These are phyloP conservation scores for Narthecium ossifragum DNA, from an alignment of 106 monocot genomes.

Conservation along the genomic window DNA sequence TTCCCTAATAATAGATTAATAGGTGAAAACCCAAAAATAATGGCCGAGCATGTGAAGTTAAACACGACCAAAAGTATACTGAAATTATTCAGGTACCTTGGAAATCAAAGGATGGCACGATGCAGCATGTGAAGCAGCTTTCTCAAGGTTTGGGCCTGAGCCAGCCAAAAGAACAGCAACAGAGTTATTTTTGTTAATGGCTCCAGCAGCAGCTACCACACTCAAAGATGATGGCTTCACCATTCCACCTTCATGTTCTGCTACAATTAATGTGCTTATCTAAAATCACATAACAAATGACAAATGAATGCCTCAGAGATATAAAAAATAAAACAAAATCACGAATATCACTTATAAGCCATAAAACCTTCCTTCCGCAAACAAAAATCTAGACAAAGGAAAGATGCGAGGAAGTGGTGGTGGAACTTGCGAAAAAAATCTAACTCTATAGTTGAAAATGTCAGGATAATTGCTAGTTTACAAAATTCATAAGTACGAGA, in stretches of 20 bases:
- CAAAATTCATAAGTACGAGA: too few relatives aligned
- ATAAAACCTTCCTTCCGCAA: neutral
- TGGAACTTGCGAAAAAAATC: too few relatives aligned
- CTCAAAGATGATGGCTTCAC: slow-evolving; percentile 88
- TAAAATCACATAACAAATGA: slow-evolving; percentile 9
- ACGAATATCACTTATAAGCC: neutral
- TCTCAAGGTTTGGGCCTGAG: slow-evolving; percentile 57
- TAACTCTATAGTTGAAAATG: too few relatives aligned
- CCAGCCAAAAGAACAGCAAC: slow-evolving; percentile 84
- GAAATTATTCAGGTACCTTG: slow-evolving; percentile 31
- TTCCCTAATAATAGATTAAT: too few relatives aligned
- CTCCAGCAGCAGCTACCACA: slow-evolving; percentile 69
- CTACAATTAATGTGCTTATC: slow-evolving; percentile 84
- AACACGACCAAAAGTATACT: neutral
- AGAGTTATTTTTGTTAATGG: slow-evolving; percentile 56
- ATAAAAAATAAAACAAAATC: neutral
- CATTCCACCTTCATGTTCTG: slow-evolving; percentile 80
- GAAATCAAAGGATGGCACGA: slow-evolving; percentile 74
- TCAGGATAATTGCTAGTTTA: too few relatives aligned
- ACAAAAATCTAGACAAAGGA: neutral
- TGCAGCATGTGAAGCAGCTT: slow-evolving; percentile 88
- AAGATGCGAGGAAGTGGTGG: neutral
- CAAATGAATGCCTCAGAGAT: neutral
- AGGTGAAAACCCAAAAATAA: too few relatives aligned
- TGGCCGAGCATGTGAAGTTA: too few relatives aligned